Evolutionary conservation across 306 rosid species (phyloP), one percentile per base, ranked within the genome.

Genomic region (Rosa chinensis): DNA sequence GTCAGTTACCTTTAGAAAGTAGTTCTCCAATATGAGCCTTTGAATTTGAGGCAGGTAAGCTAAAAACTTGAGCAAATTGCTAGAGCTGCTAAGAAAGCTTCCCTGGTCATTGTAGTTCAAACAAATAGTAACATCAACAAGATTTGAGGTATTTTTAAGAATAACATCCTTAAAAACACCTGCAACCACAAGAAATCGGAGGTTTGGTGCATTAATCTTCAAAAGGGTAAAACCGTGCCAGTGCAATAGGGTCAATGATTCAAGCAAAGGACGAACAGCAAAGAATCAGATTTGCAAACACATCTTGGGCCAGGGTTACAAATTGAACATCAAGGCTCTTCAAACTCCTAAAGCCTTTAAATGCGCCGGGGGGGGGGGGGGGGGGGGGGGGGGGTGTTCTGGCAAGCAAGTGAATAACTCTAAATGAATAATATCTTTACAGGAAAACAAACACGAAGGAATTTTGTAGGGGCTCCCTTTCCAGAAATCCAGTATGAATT

Each of bases 401-500:
- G 87, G 84, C 76, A 77, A 76, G 56, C 93, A 89, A 55, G 82
- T 85, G 61, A 80, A 87, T 32, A 89, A 74, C 74, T 86, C 89
- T 71, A 89, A 76, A 72, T 84, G 88, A 66, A 8, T 61, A 77
- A 87, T 70, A 73, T 81, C 75, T 72, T 87, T 87, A 77, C 93
- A 89, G 70, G 69, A 14, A 76, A 87, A 89, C 67, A 89, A 77
- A 70, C 86, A 76, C 0, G 91, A 85, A 14, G 86, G 91, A 43
- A 86, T 80, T 79, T 68, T 82, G 80, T 85, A 89, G 55, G 73
- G 87, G 17, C 79, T 82, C 70, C 89, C 93, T 61, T 84, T 86
- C 91, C 86, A 84, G 71, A 89, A 70, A 80, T 89, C 88, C 55
- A 87, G 87, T 69, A 89, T 86, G 66, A 89, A 82, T 75, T 87